Conservation (phyloP, 2,329 filamentous ascomycete species). For the Colletotrichum tropicicola region DNA sequence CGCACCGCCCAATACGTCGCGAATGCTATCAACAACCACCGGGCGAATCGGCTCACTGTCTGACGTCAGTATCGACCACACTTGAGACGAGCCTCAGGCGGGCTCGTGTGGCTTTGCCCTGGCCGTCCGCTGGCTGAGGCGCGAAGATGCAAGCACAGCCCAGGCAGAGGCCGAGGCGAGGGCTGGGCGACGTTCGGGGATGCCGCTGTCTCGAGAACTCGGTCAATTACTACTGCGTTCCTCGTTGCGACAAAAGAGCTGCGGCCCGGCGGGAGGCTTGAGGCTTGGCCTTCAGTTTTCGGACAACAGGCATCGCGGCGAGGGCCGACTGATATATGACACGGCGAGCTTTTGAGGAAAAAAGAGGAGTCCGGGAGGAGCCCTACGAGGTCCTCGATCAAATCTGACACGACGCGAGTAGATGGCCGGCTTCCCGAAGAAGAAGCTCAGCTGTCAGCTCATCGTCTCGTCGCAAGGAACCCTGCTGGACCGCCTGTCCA, state of each 20-base stretch:
- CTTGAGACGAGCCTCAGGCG: not conserved
- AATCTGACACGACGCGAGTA: not conserved
- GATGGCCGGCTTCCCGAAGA: not conserved
- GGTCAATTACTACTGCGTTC: too few relatives aligned
- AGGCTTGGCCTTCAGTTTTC: not conserved
- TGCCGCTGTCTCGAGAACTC: not conserved
- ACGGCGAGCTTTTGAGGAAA: not conserved
- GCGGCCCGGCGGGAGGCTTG: too few relatives aligned
- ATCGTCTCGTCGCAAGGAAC: not conserved
- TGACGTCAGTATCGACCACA: not conserved
- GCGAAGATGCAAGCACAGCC: not conserved
- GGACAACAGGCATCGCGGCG: not conserved
- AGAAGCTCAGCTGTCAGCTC: not conserved
- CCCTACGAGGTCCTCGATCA: not conserved
- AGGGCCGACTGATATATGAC: not conserved
- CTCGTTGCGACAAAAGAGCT: too few relatives aligned
- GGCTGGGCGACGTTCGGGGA: not conserved
- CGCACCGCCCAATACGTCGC: not conserved
- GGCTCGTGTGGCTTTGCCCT: slow-evolving; percentile 2
- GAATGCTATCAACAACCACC: not conserved
- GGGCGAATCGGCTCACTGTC: not conserved
- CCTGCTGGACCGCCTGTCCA: too few relatives aligned
- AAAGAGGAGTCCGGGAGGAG: not conserved
- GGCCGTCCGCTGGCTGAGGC: not conserved
- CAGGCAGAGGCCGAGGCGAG: slow-evolving; percentile 1